Percentiles rank a stretch among this genome's conserved stretches.
Evolutionary conservation across 306 rosid genomes (phyloP).

Genomic region (Dalbergia oliveri): DNA sequence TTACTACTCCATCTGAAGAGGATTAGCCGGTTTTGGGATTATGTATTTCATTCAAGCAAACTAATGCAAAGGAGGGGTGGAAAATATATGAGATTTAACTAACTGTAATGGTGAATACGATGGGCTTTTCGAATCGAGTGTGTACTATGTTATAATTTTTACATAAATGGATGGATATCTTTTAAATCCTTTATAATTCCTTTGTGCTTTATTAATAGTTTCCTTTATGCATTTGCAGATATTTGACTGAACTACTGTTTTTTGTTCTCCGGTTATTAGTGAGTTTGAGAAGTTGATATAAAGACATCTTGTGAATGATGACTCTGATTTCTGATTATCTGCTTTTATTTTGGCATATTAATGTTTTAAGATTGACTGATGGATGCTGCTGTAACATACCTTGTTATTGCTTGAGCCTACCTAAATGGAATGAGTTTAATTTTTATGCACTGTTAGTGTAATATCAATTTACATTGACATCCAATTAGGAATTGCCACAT

Average conservation of each 20-base stretch:
- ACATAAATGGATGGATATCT: not conserved
- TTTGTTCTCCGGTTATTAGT: not conserved
- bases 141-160: not conserved
- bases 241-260: not conserved
- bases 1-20: not conserved
- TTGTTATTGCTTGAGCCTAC: conserved; percentile 17
- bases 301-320: not conserved
- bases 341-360: too few relatives aligned
- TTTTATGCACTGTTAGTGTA: too few relatives aligned
- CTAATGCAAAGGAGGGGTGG: not conserved
- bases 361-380: conserved; percentile 4
- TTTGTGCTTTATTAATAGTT: too few relatives aligned
- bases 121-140: not conserved
- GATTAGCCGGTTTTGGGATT: not conserved
- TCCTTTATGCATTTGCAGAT: not conserved
- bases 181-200: too few relatives aligned
- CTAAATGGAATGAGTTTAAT: not conserved
- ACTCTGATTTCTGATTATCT: not conserved
- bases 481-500: too few relatives aligned
- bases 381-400: not conserved
- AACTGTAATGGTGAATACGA: not conserved
- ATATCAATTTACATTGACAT: too few relatives aligned
- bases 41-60: not conserved
- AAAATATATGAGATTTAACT: not conserved
- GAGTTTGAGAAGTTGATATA: not conserved